Evolutionary conservation across 1,284 basidiomycete genomes (phyloP), one percentile per base, ranked within the genome.

Genomic region (Melampsora larici-populina): DNA sequence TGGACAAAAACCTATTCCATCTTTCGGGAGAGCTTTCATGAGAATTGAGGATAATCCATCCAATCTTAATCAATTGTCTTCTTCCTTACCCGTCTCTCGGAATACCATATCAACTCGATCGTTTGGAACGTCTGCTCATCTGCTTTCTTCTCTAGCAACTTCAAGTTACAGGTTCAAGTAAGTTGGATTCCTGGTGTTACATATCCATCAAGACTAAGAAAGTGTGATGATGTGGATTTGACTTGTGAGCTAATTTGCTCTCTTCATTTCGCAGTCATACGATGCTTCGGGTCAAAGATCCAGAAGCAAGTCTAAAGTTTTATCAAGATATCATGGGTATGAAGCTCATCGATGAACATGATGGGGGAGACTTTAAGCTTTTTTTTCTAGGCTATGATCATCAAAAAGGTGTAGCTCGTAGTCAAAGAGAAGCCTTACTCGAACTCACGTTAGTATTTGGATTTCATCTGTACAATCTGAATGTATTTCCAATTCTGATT

Each of bases 301-400:
- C 93, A 21, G 89, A 94, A 81, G 86, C 85, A 93, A 92, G 29
- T 79, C 83, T 69, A 18, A 18, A 24, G 49, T 79, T 80, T 60
- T 79, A 78, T 65, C 26, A 49, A 31, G 70, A 90, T 87, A 84
- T 89, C 72, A 87, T 97, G 64, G 94, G 95, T 80, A 96, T 97
- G 94, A 90, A 94, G 68, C 86, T 92, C 69, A 86, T 93, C 73
- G 87, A 87, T 78, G 81, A 77, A 60, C 80, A 82, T 80, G 79
- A 82, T n/a, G 81, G 67, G 40, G 80, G 69, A 51, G 87, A 88
- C 81, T 93, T 92, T 83, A 91, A 90, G 0, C 86, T 92, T 33
- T 93, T 92, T 85, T 94, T 93, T 86, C 88, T 94, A 67, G 91
- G 88, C 36, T 93, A 88, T 84, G 89, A 91, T 81, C 86, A 89